These are phyloP conservation scores for Aspergillus arachidicola DNA, from an alignment of 2,329 filamentous ascomycete genomes.

Conservation along the genomic window DNA sequence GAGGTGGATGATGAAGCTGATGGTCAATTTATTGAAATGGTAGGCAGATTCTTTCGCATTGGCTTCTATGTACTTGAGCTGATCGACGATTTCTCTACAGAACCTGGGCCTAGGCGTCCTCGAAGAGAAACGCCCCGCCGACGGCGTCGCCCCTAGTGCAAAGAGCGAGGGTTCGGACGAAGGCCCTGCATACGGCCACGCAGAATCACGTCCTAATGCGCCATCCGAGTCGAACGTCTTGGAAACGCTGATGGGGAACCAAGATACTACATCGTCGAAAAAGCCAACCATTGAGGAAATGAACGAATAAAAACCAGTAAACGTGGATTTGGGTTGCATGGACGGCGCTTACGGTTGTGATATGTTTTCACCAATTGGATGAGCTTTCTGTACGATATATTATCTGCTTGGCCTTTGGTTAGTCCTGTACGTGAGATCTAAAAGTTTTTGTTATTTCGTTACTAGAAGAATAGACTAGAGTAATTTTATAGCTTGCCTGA, in stretches of 20 bases:
- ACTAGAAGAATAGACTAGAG: background rate
- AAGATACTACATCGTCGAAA: conserved; percentile 23
- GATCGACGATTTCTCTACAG: conserved; percentile 22
- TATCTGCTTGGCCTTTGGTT: background rate
- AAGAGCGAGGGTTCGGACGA: conserved; percentile 24
- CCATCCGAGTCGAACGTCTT: conserved; percentile 33
- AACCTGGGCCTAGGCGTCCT: conserved; percentile 50
- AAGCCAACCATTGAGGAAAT: conserved; percentile 45
- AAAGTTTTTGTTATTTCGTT: conserved; percentile 2
- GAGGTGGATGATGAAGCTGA: conserved; percentile 35
- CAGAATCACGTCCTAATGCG: conserved; percentile 16
- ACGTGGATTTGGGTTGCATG: conserved; percentile 14
- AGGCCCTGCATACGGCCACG: conserved; percentile 11
- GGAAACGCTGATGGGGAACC: conserved; percentile 41
- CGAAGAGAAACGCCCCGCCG: conserved; percentile 38
- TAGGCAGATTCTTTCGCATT: conserved; percentile 22
- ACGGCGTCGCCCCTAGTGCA: conserved; percentile 14
- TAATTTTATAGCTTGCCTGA: background rate
- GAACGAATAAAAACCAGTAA: conserved; percentile 20
- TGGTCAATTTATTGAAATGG: conserved; percentile 48
- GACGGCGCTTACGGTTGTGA: conserved; percentile 15
- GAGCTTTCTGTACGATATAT: background rate
- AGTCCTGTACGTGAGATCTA: background rate
- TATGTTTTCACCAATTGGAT: conserved; percentile 3
- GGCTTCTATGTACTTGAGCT: background rate